Percentiles rank a stretch among this genome's conserved stretches.
Conservation (phyloP, 2,329 filamentous ascomycete species). For the Balansia obtecta region DNA sequence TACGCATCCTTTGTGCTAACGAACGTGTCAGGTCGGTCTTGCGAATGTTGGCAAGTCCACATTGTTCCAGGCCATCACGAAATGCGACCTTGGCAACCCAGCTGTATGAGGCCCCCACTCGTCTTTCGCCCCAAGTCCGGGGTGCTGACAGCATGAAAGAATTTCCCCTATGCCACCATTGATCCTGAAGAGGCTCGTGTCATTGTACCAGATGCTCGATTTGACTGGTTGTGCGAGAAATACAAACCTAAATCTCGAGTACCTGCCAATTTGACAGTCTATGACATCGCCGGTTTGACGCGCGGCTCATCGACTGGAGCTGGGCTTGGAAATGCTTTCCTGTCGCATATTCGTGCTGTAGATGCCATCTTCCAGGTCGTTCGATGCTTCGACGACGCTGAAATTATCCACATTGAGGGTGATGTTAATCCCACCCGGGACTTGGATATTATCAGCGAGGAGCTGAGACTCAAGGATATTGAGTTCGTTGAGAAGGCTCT, state of each 20-base stretch:
- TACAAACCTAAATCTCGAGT: constrained; percentile 97
- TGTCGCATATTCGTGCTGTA: constrained; percentile 96
- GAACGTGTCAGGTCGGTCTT: constrained; percentile 64
- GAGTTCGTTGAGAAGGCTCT: constrained; percentile 96
- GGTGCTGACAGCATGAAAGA: constrained; percentile 43
- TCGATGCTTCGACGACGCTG: constrained; percentile 94
- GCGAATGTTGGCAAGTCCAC: constrained; percentile 99
- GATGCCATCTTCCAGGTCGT: constrained; percentile 98
- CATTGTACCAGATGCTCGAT: constrained; percentile 90
- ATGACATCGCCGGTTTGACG: constrained; percentile 95
- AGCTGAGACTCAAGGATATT: constrained; percentile 94
- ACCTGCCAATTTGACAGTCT: constrained; percentile 95
- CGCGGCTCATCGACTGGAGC: constrained; percentile 93
- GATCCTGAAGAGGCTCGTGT: constrained; percentile 97
- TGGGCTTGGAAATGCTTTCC: constrained; percentile 92
- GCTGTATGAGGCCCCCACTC: constrained; percentile 49
- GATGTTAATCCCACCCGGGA: constrained; percentile 93
- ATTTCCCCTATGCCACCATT: constrained; percentile 98
- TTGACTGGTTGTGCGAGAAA: constrained; percentile 89
- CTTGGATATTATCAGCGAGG: constrained; percentile 91
- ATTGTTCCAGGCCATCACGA: constrained; percentile 98
- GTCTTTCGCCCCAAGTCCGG: constrained; percentile 21
- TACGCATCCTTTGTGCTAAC: constrained; percentile 7
- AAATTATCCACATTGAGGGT: constrained; percentile 99
- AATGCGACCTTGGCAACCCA: constrained; percentile 92